Evolutionary conservation across 208 protist genomes (phyloP).

Genomic region (Novymonas esmeraldas): DNA sequence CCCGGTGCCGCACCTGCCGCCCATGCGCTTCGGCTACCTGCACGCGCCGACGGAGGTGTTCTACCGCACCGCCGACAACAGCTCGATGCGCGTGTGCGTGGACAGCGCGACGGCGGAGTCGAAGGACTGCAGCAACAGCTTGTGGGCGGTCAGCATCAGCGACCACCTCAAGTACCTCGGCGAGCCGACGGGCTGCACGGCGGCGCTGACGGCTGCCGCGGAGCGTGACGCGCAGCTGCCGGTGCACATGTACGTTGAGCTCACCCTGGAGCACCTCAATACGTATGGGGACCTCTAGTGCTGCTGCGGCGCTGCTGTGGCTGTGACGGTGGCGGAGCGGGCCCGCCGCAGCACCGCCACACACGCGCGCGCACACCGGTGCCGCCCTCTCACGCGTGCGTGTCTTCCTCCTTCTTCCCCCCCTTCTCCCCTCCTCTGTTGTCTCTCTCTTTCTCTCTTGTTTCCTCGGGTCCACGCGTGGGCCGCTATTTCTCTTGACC

Average conservation of each 20-base stretch:
- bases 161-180: constrained; percentile 52
- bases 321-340: no score
- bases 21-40: constrained; percentile 24
- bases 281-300: neutral
- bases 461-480: neutral
- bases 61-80: constrained; percentile 23
- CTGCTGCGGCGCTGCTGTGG: neutral
- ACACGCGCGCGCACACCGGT: no score
- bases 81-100: constrained; percentile 26
- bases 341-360: no score
- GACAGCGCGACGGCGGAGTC: constrained; percentile 31
- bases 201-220: neutral
- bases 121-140: constrained; percentile 30
- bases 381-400: neutral
- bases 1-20: constrained; percentile 40
- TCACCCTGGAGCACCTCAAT: constrained; percentile 3
- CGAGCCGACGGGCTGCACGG: constrained; percentile 12
- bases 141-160: constrained; percentile 1
- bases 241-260: neutral
- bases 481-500: neutral
- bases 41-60: constrained; percentile 44
- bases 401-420: neutral
- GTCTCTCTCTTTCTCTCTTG: neutral
- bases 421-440: neutral
- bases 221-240: neutral